Conservation (phyloP, 768 basidiomycete species). For the Exidia glandulosa region DNA sequence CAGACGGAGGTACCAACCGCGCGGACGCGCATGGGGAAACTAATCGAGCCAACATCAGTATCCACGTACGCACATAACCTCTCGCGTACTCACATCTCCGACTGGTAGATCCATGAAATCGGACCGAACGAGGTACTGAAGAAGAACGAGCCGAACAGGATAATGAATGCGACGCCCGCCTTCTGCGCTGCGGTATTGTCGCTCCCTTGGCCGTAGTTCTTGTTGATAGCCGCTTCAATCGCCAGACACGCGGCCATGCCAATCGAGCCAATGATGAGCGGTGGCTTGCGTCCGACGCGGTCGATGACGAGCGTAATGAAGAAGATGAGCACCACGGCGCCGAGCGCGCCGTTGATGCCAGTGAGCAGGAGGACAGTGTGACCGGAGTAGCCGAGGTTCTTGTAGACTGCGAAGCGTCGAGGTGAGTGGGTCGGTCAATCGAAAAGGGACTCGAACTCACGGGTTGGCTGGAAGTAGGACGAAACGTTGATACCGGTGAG, state of each 20-base stretch:
- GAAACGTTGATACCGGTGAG: slow-evolving; percentile 48
- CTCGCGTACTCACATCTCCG: slow-evolving; percentile 33
- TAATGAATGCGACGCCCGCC: slow-evolving; percentile 53
- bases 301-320: slow-evolving; percentile 53
- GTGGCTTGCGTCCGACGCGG: slow-evolving; percentile 49
- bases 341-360: slow-evolving; percentile 48
- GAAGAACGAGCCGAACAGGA: slow-evolving; percentile 37
- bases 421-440: too few relatives aligned
- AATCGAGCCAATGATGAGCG: slow-evolving; percentile 45
- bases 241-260: slow-evolving; percentile 28
- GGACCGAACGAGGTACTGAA: slow-evolving; percentile 47
- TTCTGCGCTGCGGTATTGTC: slow-evolving; percentile 22
- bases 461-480: not conserved
- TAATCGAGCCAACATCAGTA: slow-evolving; percentile 22
- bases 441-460: too few relatives aligned
- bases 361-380: slow-evolving; percentile 42
- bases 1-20: slow-evolving; percentile 51
- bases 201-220: slow-evolving; percentile 7
- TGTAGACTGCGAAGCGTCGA: too few relatives aligned
- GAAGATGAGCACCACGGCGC: slow-evolving; percentile 42
- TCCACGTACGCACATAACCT: not conserved
- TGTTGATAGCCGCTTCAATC: slow-evolving; percentile 8
- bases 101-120: slow-evolving; percentile 52
- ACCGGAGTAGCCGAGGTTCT: slow-evolving; percentile 36
- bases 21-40: slow-evolving; percentile 47